Evolutionary conservation across 768 basidiomycete species (phyloP).

Genomic region (Aureoboletus auriporus): DNA sequence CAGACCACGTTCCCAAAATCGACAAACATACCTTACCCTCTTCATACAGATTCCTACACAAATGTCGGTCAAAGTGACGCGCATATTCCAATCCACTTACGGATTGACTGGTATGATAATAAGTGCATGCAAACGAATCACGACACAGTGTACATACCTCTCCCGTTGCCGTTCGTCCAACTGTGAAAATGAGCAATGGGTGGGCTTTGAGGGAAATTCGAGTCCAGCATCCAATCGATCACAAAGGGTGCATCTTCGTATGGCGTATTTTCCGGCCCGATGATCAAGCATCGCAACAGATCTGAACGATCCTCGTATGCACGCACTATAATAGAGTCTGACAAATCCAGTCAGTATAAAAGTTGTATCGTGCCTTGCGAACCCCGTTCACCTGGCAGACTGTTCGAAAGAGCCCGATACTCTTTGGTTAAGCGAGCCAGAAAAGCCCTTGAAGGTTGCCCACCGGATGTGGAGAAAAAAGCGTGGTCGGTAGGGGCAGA

Average conservation of each 20-base stretch:
- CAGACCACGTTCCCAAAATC: slow-evolving; percentile 88
- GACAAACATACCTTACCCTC: slow-evolving; percentile 94
- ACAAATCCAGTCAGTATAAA: slow-evolving; percentile 5
- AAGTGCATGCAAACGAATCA: background rate
- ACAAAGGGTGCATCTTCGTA: slow-evolving; percentile 93
- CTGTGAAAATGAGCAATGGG: slow-evolving; percentile 88
- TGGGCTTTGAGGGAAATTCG: slow-evolving; percentile 76
- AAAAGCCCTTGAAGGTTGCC: slow-evolving; percentile 70
- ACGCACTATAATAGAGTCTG: slow-evolving; percentile 85
- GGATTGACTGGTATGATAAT: slow-evolving; percentile 52
- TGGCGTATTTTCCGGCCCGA: slow-evolving; percentile 93
- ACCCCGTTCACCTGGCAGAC: slow-evolving; percentile 67
- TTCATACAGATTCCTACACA: slow-evolving; percentile 78
- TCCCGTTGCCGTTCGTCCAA: slow-evolving; percentile 92
- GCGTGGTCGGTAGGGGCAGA: slow-evolving; percentile 81
- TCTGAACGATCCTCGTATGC: slow-evolving; percentile 89
- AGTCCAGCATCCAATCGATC: slow-evolving; percentile 90
- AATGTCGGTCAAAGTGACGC: background rate
- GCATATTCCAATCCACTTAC: slow-evolving; percentile 39
- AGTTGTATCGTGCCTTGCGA: background rate
- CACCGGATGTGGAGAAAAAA: slow-evolving; percentile 57
- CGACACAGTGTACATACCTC: slow-evolving; percentile 33
- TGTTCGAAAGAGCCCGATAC: slow-evolving; percentile 72
- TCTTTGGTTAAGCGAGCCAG: slow-evolving; percentile 76
- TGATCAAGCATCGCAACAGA: slow-evolving; percentile 81